Evolutionary conservation across 352 stramenopile species (phyloP).

Genomic region (Globisporangium okanoganense): DNA sequence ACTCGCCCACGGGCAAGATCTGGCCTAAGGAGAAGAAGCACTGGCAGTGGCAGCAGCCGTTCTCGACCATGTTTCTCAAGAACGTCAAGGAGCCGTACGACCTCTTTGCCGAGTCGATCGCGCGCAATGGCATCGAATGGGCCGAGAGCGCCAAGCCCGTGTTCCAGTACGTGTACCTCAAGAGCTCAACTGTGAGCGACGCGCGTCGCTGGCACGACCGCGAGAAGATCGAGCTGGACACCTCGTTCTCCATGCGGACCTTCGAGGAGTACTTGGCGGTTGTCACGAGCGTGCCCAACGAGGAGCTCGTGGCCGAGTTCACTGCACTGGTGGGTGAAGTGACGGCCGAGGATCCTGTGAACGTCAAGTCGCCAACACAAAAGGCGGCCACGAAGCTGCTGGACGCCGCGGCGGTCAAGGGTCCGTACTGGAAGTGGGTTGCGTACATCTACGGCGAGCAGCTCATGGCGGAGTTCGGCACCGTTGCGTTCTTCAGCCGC

Average conservation of each 20-base stretch:
- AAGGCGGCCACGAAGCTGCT: slow-evolving; percentile 14
- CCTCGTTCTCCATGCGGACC: slow-evolving; percentile 23
- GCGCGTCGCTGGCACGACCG: slow-evolving; percentile 18
- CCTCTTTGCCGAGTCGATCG: slow-evolving; percentile 25
- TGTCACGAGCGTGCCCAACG: slow-evolving; percentile 6
- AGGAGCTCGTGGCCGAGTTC: slow-evolving; percentile 18
- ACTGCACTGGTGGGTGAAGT: slow-evolving; percentile 18
- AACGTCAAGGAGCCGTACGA: slow-evolving; percentile 23
- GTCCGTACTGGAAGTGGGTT: slow-evolving; percentile 33
- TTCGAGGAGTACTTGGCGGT: slow-evolving; percentile 29
- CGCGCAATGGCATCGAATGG: slow-evolving; percentile 19
- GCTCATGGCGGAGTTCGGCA: slow-evolving; percentile 41
- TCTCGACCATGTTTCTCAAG: slow-evolving; percentile 22
- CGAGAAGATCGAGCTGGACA: slow-evolving; percentile 19
- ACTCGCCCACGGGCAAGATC: slow-evolving; percentile 16
- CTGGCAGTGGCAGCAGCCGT: slow-evolving; percentile 36
- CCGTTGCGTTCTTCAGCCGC: slow-evolving; percentile 37
- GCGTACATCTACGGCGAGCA: slow-evolving; percentile 36
- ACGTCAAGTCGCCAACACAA: slow-evolving; percentile 8
- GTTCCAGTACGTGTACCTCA: slow-evolving; percentile 24
- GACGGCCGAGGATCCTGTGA: slow-evolving; percentile 5
- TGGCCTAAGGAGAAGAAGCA: slow-evolving; percentile 32
- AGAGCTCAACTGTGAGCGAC: slow-evolving; percentile 23
- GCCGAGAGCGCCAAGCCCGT: slow-evolving; percentile 6
- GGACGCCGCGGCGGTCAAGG: slow-evolving; percentile 1